Evolutionary conservation across 1,139 yeast genomes (phyloP).

Genomic region (Suhomyces anneliseae): DNA sequence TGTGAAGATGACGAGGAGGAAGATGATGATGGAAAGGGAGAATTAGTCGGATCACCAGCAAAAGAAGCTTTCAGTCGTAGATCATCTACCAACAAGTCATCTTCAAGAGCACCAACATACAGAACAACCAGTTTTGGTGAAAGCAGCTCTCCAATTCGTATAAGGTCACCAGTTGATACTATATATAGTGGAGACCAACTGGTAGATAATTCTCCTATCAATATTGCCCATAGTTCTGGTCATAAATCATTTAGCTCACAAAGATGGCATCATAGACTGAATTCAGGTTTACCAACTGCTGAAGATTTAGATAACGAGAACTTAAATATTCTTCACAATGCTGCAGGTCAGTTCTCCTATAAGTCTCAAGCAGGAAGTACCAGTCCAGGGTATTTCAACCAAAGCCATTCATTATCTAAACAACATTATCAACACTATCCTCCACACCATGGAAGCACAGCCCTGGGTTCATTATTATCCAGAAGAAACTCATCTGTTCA

Average conservation of each 20-base stretch:
- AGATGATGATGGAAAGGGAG: neutral
- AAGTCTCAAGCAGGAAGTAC: conserved; percentile 8
- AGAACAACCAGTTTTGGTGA: conserved; percentile 1
- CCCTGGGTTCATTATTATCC: conserved; percentile 22
- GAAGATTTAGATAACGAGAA: conserved; percentile 42
- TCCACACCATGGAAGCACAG: conserved; percentile 7
- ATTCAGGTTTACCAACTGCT: conserved; percentile 6
- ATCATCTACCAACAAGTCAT: conserved; percentile 5
- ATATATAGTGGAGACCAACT: conserved; percentile 5
- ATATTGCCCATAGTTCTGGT: neutral
- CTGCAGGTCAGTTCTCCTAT: conserved; percentile 13
- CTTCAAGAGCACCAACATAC: neutral
- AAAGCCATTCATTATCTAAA: conserved; percentile 4
- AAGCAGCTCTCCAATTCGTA: conserved; percentile 8
- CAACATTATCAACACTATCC: neutral
- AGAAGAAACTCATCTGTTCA: conserved; percentile 22
- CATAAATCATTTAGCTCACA: conserved; percentile 5
- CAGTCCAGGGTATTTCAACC: conserved; percentile 17
- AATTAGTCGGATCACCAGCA: neutral
- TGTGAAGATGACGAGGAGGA: conserved; percentile 7
- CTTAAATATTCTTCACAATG: conserved; percentile 39
- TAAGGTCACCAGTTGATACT: conserved; percentile 11
- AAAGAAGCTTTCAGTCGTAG: conserved; percentile 1
- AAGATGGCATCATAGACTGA: conserved; percentile 2
- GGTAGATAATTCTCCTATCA: conserved; percentile 7